Base-by-base conservation (phyloP, 192 early-diverging fungal genomes). In the Kickxella alabastrina region DNA sequence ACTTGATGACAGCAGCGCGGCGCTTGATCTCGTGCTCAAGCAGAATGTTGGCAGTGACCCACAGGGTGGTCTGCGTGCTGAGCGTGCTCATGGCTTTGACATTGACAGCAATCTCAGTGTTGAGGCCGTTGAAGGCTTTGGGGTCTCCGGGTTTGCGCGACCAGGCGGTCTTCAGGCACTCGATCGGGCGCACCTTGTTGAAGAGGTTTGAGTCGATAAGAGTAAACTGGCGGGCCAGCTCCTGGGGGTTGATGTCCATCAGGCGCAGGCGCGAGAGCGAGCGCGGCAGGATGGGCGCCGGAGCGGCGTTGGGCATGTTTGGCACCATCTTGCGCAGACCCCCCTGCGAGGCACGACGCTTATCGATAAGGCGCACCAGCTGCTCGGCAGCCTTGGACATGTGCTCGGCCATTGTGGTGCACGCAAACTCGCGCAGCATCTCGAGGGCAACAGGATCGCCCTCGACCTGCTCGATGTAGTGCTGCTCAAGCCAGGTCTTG, bases 401-500 rank as follows among this genome's bases (percentile, higher is more conserved):
- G n/a, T 80, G 74, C 15, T 87, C 83, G 24, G 81, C 79, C 81
- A 94, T 89, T 14, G 69, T 71, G 15, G 76, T 83, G 24, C 79
- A 79, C 15, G 84, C 86, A 70, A 98, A 93, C 22, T 83, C 71
- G 26, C 81, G 79, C 40, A 97, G 80, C 53, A 70, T 69, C 40
- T 81, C 79, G 25, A 99, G 66, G 23, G 80, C 82, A 32, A 78
- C 54, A 0, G 79, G 72, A 56, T 93, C 92, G 38, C 83, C 81
- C 6, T 79, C 77, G 48, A 88, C 85, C 60, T 83, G 82, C 51
- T 93, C 91, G 27, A 83, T 71, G 57, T 87, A 91, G 63, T 97
- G 89, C 52, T 79, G 83, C 74, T 99, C 96, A 7, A 98, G 68
- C 96, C 96, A 99, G n/a, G 77, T 85, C 72, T 95, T 99, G 59